Evolutionary conservation across 2,329 filamentous ascomycete genomes (phyloP).

Genomic region (Sporothrix mexicana): DNA sequence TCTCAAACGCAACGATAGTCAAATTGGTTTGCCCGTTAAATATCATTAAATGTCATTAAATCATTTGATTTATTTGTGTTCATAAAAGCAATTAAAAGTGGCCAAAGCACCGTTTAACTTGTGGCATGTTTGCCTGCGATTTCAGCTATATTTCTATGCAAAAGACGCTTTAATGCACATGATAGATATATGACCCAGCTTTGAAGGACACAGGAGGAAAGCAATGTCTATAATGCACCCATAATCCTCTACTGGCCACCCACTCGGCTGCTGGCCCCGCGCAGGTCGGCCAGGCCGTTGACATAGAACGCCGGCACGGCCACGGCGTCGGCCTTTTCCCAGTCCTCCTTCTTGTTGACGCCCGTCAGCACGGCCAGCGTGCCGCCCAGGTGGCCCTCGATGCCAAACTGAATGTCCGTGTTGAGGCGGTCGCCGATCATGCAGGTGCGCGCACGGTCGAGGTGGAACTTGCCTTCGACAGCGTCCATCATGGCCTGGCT

Average conservation of each 20-base stretch:
- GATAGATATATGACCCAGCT: too few species aligned
- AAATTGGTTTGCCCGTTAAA: too few species aligned
- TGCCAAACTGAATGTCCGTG: slow-evolving; percentile 94
- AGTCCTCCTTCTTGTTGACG: slow-evolving; percentile 83
- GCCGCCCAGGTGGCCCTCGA: slow-evolving; percentile 87
- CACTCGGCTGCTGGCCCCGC: slow-evolving; percentile 29
- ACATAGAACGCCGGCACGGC: slow-evolving; percentile 83
- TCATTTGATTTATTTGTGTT: too few species aligned
- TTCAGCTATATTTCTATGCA: not conserved
- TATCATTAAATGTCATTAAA: too few species aligned
- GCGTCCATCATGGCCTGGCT: slow-evolving; percentile 99
- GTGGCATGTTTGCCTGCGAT: not conserved
- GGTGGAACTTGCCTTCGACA: slow-evolving; percentile 91
- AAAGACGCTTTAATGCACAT: not conserved
- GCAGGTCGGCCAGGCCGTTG: slow-evolving; percentile 80
- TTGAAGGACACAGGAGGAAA: too few species aligned
- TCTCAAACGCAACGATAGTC: too few species aligned
- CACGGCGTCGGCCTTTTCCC: slow-evolving; percentile 70
- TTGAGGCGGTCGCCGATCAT: slow-evolving; percentile 96
- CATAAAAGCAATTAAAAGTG: too few species aligned
- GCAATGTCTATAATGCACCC: too few species aligned
- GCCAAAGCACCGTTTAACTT: too few species aligned
- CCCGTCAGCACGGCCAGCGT: slow-evolving; percentile 91
- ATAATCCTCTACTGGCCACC: not conserved
- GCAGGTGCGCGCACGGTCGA: slow-evolving; percentile 83